Evolutionary conservation across 306 rosid genomes (phyloP).

Genomic region (Rosa lucieae): DNA sequence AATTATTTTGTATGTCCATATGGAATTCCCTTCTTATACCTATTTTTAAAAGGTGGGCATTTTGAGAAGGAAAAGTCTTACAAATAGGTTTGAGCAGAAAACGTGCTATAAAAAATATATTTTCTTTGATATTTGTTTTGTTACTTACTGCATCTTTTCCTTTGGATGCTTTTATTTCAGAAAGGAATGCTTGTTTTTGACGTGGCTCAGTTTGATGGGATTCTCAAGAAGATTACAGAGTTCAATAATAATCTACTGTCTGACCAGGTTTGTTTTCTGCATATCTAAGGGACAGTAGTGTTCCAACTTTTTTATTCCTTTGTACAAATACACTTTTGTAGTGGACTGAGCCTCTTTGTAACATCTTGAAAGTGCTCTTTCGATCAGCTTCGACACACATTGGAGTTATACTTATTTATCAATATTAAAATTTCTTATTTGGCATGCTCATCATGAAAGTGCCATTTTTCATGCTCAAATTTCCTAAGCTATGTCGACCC

Average conservation of each 20-base stretch:
- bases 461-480: not conserved
- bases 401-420: not conserved
- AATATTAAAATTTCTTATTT: not conserved
- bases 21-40: too few relatives aligned
- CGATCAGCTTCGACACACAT: not conserved
- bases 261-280: constrained; percentile 56
- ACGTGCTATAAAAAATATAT: too few relatives aligned
- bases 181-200: constrained; percentile 95
- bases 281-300: not conserved
- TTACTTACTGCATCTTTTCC: constrained; percentile 14
- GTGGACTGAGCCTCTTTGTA: not conserved
- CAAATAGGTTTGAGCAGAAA: too few relatives aligned
- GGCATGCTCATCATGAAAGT: not conserved
- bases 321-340: not conserved
- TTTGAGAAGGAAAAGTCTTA: not conserved
- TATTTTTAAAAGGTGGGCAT: too few relatives aligned
- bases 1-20: too few relatives aligned
- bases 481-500: not conserved
- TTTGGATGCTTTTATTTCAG: constrained; percentile 50
- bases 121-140: not conserved
- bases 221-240: constrained; percentile 88
- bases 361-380: not conserved
- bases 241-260: constrained; percentile 65
- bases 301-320: not conserved
- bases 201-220: constrained; percentile 89